These are phyloP conservation scores for Magnusiomyces suaveolens DNA, from an alignment of 1,139 yeast species.

Conservation along the genomic window DNA sequence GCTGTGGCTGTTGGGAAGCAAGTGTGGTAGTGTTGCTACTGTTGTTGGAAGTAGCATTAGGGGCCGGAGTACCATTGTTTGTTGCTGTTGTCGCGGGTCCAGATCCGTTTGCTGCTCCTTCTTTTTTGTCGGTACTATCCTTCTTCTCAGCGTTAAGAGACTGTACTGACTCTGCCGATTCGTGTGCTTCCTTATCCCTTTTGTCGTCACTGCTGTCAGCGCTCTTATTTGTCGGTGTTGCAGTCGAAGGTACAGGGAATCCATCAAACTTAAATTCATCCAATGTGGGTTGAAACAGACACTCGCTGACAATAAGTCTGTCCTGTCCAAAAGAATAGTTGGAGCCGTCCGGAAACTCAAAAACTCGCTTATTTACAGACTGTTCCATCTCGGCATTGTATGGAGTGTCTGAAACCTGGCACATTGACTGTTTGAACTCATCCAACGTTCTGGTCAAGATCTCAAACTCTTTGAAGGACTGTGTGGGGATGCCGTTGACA, in stretches of 20 bases:
- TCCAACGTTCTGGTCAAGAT: conserved; percentile 34
- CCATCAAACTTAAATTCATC: conserved; percentile 4
- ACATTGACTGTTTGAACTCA: conserved; percentile 52
- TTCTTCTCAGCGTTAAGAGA: conserved; percentile 1
- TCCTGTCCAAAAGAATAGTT: conserved; percentile 44
- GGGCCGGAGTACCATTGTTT: not conserved
- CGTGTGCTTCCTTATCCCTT: conserved; percentile 15
- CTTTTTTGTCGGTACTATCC: conserved; percentile 14
- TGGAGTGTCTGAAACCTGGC: conserved; percentile 43
- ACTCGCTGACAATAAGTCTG: conserved; percentile 61
- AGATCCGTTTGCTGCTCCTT: conserved; percentile 14
- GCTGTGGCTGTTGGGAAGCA: conserved; percentile 1
- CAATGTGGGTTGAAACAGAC: conserved; percentile 46
- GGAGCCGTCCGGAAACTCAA: conserved; percentile 75
- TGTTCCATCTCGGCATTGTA: conserved; percentile 16
- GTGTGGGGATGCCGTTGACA: conserved; percentile 21
- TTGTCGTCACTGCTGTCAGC: conserved; percentile 23
- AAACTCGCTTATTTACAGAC: conserved; percentile 37
- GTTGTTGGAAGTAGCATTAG: not conserved
- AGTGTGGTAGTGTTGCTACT: not conserved
- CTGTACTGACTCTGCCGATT: conserved; percentile 11
- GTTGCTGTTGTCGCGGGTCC: conserved; percentile 3
- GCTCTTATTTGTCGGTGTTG: conserved; percentile 32
- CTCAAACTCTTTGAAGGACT: conserved; percentile 24
- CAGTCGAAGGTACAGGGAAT: conserved; percentile 13